These are phyloP conservation scores for Nothophoma quercina DNA, from an alignment of 2,329 filamentous ascomycete species.

Conservation along the genomic window DNA sequence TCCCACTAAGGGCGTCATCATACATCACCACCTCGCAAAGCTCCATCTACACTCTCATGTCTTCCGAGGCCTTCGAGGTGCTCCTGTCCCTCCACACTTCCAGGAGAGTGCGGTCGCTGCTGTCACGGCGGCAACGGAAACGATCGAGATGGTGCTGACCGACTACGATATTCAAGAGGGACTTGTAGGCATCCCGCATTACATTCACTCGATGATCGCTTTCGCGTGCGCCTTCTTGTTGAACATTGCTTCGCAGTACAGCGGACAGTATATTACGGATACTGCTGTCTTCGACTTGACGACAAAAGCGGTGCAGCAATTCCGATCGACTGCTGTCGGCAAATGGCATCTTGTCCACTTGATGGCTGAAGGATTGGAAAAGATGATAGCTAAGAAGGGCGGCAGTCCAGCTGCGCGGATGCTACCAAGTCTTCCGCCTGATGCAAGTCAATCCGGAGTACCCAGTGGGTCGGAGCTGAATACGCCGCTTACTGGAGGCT, in stretches of 20 bases:
- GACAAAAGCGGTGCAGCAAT: conserved; percentile 50
- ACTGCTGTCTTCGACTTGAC: conserved; percentile 50
- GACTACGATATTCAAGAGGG: conserved; percentile 54
- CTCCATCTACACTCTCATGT: conserved; percentile 61
- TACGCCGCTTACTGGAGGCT: conserved; percentile 14
- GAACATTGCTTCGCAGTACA: conserved; percentile 56
- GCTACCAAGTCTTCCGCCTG: conserved; percentile 4
- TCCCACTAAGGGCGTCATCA: conserved; percentile 58
- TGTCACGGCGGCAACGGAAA: conserved; percentile 56
- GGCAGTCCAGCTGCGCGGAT: conserved; percentile 13
- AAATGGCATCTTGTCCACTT: conserved; percentile 57
- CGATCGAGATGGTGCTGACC: conserved; percentile 55
- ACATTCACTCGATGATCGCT: conserved; percentile 62
- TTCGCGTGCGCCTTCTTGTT: conserved; percentile 63
- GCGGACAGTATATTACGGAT: conserved; percentile 50
- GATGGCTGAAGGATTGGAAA: conserved; percentile 58
- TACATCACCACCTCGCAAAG: conserved; percentile 63
- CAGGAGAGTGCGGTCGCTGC: conserved; percentile 57
- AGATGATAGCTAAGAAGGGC: conserved; percentile 41
- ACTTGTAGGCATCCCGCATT: conserved; percentile 58
- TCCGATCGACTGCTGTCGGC: conserved; percentile 52
- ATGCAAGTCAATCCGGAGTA: conserved; percentile 13
- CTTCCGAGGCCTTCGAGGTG: conserved; percentile 57
- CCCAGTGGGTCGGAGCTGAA: conserved; percentile 18
- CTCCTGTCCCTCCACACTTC: conserved; percentile 58